Conservation (phyloP, 2,329 filamentous ascomycete genomes). For the Phyllosticta citriasiana region DNA sequence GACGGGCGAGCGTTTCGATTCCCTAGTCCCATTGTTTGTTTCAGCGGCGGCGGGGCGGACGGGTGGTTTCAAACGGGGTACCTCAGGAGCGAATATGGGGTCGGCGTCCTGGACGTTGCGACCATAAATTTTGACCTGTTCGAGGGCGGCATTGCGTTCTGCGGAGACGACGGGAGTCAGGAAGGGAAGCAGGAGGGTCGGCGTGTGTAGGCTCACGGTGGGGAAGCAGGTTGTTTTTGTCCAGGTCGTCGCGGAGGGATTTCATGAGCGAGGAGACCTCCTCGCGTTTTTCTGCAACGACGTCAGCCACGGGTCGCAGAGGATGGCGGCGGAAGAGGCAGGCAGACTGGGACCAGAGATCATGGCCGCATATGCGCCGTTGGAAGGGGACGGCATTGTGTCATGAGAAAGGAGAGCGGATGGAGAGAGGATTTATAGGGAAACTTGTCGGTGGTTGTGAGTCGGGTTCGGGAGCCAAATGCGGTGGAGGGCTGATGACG, state of each 20-base stretch:
- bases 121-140: slow-evolving; percentile 67
- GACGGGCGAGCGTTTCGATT: slow-evolving; percentile 58
- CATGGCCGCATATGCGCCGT: slow-evolving; percentile 10
- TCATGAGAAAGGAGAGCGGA: not conserved
- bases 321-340: not conserved
- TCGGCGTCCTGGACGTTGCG: slow-evolving; percentile 62
- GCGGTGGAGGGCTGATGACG: not conserved
- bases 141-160: slow-evolving; percentile 53
- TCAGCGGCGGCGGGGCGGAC: slow-evolving; percentile 4
- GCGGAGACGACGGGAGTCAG: slow-evolving; percentile 3
- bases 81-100: slow-evolving; percentile 74
- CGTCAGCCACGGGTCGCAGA: not conserved
- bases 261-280: slow-evolving; percentile 57
- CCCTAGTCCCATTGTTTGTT: slow-evolving; percentile 44
- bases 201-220: slow-evolving; percentile 41
- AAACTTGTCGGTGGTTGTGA: not conserved
- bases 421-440: not conserved
- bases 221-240: slow-evolving; percentile 47
- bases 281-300: slow-evolving; percentile 50
- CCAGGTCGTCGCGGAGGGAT: slow-evolving; percentile 52
- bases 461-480: not conserved
- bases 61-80: slow-evolving; percentile 28
- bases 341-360: slow-evolving; percentile 8
- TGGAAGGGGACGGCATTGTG: slow-evolving; percentile 6
- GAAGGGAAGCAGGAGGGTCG: not conserved